These are phyloP conservation scores for Farysia itapuensis DNA, from an alignment of 1,284 basidiomycete species.

Conservation along the genomic window DNA sequence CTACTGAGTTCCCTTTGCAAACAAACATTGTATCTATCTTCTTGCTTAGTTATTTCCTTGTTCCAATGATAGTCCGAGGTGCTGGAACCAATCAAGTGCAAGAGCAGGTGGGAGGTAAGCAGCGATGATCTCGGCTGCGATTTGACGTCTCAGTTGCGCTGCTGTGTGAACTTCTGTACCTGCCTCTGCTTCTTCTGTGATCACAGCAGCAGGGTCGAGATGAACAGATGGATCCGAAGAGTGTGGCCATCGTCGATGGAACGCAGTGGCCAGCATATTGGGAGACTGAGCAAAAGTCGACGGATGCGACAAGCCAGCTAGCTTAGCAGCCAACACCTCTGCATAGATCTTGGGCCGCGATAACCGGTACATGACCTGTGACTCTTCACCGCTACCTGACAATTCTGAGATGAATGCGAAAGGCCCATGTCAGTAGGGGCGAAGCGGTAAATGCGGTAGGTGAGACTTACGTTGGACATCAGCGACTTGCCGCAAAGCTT, in stretches of 20 bases:
- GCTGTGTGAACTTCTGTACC: background rate
- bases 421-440: too few relatives aligned
- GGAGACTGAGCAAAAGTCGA: constrained; percentile 20
- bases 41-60: too few relatives aligned
- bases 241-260: constrained; percentile 19
- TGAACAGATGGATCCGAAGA: constrained; percentile 16
- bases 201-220: background rate
- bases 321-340: constrained; percentile 18
- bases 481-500: constrained; percentile 8
- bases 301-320: constrained; percentile 1
- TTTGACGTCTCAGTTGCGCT: constrained; percentile 7
- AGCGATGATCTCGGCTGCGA: constrained; percentile 20
- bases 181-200: too few relatives aligned
- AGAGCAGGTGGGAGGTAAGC: constrained; percentile 9
- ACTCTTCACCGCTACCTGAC: constrained; percentile 16
- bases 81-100: constrained; percentile 9
- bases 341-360: constrained; percentile 9
- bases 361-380: constrained; percentile 31
- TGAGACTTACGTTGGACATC: constrained; percentile 34
- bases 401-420: constrained; percentile 4
- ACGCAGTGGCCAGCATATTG: constrained; percentile 20
- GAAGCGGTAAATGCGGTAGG: too few relatives aligned
- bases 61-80: constrained; percentile 7
- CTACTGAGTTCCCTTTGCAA: too few relatives aligned
- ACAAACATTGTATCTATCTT: too few relatives aligned